Base-by-base conservation (phyloP, 2,329 filamentous ascomycete species). In the Colletotrichum aenigma region DNA sequence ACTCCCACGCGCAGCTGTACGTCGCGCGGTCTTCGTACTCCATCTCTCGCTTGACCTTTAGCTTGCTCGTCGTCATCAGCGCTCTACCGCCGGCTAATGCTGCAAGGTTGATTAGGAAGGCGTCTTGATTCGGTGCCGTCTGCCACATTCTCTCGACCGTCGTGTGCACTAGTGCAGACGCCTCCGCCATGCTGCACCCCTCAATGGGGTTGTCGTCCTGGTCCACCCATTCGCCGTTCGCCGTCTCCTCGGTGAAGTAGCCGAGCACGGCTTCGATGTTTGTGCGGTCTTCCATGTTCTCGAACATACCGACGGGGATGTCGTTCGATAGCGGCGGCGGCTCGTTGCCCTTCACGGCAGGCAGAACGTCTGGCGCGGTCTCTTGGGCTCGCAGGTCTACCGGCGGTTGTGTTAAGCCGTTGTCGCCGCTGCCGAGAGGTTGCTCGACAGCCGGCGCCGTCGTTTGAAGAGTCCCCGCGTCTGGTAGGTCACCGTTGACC, bases 91-190 rank as follows among this genome's bases (percentile, higher is more conserved):
- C 91, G 1, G 88, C 88, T 13, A 93, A 84, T 6, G 90, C 90
- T 0, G 91, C 87, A 7, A 93, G 81, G 79, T 92, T 93, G 77
- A 92, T 89, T 15, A 93, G 83, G 77, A 93, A 92, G 0, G 87
- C 86, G 79, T 92, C 88, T 7, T 89, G 87, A 13, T 86, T 89
- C 2, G 85, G 82, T 1, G 90, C 89, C 60, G 88, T 86, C 52
- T 85, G 86, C 75, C 88, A 86, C 75, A 92, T 86, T 69, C 88
- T 88, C 70, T 89, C 87, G 28, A 92, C 84, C n/a, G 89, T 86
- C 58, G 87, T 84, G 73, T 89, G 87, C 66, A 88, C 86, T n/a
- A 93, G 85, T 34, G 88, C 90, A 13, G 85, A 82, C 2, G 89
- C 89, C 79, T 93, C 91, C 7, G 89, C 88, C 58, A 91, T 83